These are phyloP conservation scores for Fusarium sp. DNA, from an alignment of 2,329 filamentous ascomycete genomes.

Conservation along the genomic window DNA sequence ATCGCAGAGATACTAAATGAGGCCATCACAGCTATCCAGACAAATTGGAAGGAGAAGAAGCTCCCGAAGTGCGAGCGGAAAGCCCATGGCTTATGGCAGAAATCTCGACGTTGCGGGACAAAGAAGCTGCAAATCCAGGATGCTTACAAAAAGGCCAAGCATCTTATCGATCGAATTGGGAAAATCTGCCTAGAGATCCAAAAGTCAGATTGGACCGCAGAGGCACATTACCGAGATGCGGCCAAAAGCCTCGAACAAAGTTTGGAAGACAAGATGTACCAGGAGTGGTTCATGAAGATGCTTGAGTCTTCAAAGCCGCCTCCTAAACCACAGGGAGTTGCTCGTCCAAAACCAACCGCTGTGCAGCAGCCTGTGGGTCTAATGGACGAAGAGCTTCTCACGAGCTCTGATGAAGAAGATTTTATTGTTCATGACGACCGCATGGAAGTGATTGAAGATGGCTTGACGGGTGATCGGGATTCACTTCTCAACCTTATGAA, in stretches of 20 bases:
- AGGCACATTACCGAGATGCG: slow-evolving; percentile 63
- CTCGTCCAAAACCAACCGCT: slow-evolving; percentile 26
- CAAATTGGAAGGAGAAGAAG: slow-evolving; percentile 68
- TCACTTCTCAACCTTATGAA: slow-evolving; percentile 25
- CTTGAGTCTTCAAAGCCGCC: slow-evolving; percentile 56
- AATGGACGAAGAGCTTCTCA: slow-evolving; percentile 62
- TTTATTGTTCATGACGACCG: slow-evolving; percentile 59
- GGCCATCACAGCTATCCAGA: slow-evolving; percentile 61
- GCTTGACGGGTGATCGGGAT: background rate
- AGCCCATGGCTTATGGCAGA: slow-evolving; percentile 71
- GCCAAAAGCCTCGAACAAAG: slow-evolving; percentile 72
- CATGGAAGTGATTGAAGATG: slow-evolving; percentile 14
- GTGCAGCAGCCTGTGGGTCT: background rate
- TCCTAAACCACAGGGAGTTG: slow-evolving; percentile 47
- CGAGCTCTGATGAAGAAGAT: slow-evolving; percentile 60
- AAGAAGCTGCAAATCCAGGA: slow-evolving; percentile 53
- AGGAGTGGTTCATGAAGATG: slow-evolving; percentile 61
- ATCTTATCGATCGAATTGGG: slow-evolving; percentile 63
- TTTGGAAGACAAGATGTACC: slow-evolving; percentile 69
- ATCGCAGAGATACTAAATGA: slow-evolving; percentile 26
- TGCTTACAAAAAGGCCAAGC: slow-evolving; percentile 55
- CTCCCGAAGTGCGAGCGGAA: slow-evolving; percentile 65
- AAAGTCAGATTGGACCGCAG: slow-evolving; percentile 62
- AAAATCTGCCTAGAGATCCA: slow-evolving; percentile 66
- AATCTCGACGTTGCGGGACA: slow-evolving; percentile 59